Percentiles rank a stretch among this genome's conserved stretches.
Conservation (phyloP, 768 basidiomycete genomes). For the Boletus rex-veris region DNA sequence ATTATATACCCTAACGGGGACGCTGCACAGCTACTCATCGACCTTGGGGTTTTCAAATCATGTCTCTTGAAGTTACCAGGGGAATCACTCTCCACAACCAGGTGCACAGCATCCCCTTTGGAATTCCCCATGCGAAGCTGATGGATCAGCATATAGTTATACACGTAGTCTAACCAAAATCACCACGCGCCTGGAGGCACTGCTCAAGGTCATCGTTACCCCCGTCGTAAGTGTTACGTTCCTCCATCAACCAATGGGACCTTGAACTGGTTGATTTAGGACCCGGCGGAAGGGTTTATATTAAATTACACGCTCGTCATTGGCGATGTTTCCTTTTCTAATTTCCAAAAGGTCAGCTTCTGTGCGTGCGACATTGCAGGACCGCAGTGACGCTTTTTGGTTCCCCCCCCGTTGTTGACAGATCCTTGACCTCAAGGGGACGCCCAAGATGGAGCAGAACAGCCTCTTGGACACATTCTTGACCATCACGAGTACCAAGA, state of each 20-base stretch:
- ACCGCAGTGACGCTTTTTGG: constrained; percentile 8
- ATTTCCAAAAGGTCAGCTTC: constrained; percentile 90
- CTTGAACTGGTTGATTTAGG: constrained; percentile 40
- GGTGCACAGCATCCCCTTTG: constrained; percentile 36
- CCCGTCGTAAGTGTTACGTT: constrained; percentile 60
- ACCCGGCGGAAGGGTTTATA: constrained; percentile 91
- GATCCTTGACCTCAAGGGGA: constrained; percentile 95
- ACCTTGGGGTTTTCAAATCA: constrained; percentile 82
- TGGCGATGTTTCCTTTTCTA: constrained; percentile 91
- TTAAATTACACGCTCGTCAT: constrained; percentile 93
- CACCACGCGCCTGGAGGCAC: constrained; percentile 78
- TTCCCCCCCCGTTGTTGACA: constrained; percentile 27
- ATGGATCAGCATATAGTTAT: constrained; percentile 51
- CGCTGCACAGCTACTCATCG: constrained; percentile 69
- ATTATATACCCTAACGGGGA: constrained; percentile 5
- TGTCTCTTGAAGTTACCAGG: constrained; percentile 83
- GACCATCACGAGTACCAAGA: constrained; percentile 87
- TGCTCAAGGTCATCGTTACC: constrained; percentile 93
- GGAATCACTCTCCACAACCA: constrained; percentile 52
- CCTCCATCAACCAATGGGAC: background rate
- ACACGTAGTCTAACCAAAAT: constrained; percentile 77
- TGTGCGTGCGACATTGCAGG: background rate
- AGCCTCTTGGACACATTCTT: constrained; percentile 88
- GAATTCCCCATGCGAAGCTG: constrained; percentile 2
- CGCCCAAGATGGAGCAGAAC: constrained; percentile 82